phyloP scores from a whole-genome alignment of 2,329 filamentous ascomycete species.

The Trichoderma pleuroti region DNA sequence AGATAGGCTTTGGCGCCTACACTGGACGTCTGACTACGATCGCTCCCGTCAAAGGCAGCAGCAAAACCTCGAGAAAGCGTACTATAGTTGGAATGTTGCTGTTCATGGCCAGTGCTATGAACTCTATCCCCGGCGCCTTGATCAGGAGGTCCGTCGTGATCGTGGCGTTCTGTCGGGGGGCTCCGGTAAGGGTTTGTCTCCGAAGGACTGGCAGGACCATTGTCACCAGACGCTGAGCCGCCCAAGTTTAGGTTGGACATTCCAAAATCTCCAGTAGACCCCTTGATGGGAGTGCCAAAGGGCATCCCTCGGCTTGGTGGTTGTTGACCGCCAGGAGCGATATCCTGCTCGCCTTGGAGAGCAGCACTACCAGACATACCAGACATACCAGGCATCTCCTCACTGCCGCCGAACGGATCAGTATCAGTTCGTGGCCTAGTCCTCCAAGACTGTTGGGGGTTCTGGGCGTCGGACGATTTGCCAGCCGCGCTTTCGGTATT shows the following conservation, averaged over 20 bases:
- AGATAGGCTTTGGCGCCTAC: slow-evolving; percentile 75
- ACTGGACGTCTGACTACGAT: slow-evolving; percentile 91
- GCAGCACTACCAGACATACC: slow-evolving; percentile 63
- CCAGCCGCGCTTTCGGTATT: slow-evolving; percentile 60
- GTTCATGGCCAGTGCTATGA: slow-evolving; percentile 40
- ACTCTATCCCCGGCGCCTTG: slow-evolving; percentile 46
- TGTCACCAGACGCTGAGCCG: slow-evolving; percentile 46
- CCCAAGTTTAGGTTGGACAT: slow-evolving; percentile 58
- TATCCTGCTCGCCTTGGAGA: slow-evolving; percentile 71
- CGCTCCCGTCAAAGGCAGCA: slow-evolving; percentile 64
- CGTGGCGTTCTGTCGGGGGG: slow-evolving; percentile 71
- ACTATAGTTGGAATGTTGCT: slow-evolving; percentile 51
- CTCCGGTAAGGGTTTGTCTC: slow-evolving; percentile 97
- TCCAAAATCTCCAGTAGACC: slow-evolving; percentile 55
- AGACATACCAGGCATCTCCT: slow-evolving; percentile 29
- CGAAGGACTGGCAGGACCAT: slow-evolving; percentile 82
- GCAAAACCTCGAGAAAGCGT: slow-evolving; percentile 51
- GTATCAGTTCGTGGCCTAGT: slow-evolving; percentile 65
- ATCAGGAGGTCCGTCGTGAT: slow-evolving; percentile 57
- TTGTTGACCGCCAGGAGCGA: slow-evolving; percentile 40
- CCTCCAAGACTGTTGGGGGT: slow-evolving; percentile 50
- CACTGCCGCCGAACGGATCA: slow-evolving; percentile 65
- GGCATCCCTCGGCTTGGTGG: slow-evolving; percentile 36
- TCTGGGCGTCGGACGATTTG: slow-evolving; percentile 49
- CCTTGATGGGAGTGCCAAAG: slow-evolving; percentile 55